Percentiles rank a stretch among this genome's conserved stretches.
These are phyloP conservation scores for Venturia carpophila DNA, from an alignment of 2,329 filamentous ascomycete species.

Conservation along the genomic window DNA sequence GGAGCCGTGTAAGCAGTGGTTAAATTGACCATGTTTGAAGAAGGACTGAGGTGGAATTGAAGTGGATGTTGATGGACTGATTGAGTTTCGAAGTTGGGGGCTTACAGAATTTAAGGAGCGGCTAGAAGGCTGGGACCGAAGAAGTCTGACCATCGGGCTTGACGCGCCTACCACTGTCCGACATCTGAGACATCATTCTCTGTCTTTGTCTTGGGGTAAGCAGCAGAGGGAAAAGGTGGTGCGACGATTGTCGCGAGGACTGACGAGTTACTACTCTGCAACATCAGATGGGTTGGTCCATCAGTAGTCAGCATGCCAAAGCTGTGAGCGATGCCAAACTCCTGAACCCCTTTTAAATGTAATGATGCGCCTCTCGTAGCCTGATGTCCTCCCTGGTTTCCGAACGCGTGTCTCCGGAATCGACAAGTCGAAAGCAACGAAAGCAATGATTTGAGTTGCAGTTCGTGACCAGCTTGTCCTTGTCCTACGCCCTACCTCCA, in stretches of 20 bases:
- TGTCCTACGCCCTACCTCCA: no score
- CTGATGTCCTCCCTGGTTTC: not conserved
- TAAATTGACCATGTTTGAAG: conserved; percentile 23
- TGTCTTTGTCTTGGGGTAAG: not conserved
- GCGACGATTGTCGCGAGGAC: not conserved
- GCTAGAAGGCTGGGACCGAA: conserved; percentile 3
- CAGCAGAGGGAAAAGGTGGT: not conserved
- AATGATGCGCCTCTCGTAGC: not conserved
- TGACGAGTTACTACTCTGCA: no score
- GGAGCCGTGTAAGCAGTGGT: conserved; percentile 37
- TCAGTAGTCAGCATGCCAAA: not conserved
- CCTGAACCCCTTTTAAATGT: not conserved
- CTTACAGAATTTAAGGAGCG: not conserved
- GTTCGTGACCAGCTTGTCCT: conserved; percentile 1
- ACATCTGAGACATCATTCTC: not conserved
- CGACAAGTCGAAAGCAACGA: not conserved
- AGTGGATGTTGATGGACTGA: not conserved
- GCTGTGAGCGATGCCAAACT: not conserved
- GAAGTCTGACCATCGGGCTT: not conserved
- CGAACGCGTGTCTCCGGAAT: not conserved
- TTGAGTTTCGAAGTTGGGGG: not conserved
- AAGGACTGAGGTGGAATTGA: not conserved
- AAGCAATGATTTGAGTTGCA: not conserved
- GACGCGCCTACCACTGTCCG: not conserved
- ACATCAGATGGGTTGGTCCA: no score